A percentile compares a stretch with the other conserved stretches of the same genome.
Evolutionary conservation across 306 rosid species (phyloP).

Genomic region (Casuarina equisetifolia): DNA sequence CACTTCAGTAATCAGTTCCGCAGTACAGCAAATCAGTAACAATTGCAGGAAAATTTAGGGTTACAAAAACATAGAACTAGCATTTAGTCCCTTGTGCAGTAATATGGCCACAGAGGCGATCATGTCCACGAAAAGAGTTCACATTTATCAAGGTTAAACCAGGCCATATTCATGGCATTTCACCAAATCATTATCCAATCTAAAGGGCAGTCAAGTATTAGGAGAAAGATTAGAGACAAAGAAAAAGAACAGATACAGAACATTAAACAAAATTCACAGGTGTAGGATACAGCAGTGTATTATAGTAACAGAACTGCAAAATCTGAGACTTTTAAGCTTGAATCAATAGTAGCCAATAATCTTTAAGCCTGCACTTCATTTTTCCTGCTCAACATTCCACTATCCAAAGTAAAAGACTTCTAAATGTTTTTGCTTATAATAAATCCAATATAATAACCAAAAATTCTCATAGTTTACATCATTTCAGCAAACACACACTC

Average conservation of each 20-base stretch:
- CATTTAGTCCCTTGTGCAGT: not conserved
- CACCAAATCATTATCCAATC: not conserved
- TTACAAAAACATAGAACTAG: not conserved
- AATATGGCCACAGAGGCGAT: not conserved
- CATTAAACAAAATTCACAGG: not conserved
- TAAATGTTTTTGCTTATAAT: not conserved
- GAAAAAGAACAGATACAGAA: not conserved
- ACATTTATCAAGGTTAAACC: not conserved
- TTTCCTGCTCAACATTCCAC: not conserved
- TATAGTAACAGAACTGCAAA: not conserved
- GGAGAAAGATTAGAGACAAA: not conserved
- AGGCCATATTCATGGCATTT: not conserved
- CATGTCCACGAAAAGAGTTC: not conserved
- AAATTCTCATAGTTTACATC: not conserved
- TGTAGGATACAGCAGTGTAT: not conserved
- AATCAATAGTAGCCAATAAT: not conserved
- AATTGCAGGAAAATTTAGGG: not conserved
- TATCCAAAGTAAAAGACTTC: not conserved
- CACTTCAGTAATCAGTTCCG: not conserved
- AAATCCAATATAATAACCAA: not conserved
- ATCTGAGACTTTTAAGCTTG: not conserved
- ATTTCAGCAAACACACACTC: not conserved
- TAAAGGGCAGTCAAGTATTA: not conserved
- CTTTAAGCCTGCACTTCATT: not conserved
- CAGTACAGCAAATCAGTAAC: not conserved